phyloP scores from a whole-genome alignment of 441 rosid species.

The Kokia cookei region DNA sequence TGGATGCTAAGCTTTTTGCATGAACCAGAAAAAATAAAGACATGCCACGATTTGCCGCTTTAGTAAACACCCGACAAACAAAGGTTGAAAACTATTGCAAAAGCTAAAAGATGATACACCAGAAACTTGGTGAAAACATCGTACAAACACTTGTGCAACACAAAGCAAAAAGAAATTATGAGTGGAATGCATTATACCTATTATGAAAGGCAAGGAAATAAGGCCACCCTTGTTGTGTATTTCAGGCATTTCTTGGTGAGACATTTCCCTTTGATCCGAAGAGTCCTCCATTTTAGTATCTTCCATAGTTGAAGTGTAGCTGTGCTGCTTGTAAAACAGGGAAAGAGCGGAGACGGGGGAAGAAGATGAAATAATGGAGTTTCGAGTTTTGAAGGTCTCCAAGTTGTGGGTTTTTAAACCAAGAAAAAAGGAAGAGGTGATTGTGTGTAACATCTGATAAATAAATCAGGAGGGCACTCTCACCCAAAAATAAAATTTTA shows the following conservation, averaged over 20 bases:
- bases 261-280: conserved; percentile 26
- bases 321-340: background rate
- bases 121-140: background rate
- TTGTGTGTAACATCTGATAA: conserved; percentile 16
- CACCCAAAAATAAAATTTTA: background rate
- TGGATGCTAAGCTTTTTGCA: no score
- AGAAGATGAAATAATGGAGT: conserved; percentile 8
- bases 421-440: conserved; percentile 6
- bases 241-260: conserved; percentile 10
- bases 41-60: background rate
- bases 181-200: conserved; percentile 36
- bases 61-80: background rate
- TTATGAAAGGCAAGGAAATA: conserved; percentile 79
- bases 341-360: background rate
- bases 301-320: conserved; percentile 18
- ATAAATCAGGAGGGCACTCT: conserved; percentile 1
- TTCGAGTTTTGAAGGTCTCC: conserved; percentile 11
- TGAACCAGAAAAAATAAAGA: no score
- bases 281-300: conserved; percentile 30
- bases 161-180: background rate
- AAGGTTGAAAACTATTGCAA: background rate
- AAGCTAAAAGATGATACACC: background rate
- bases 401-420: conserved; percentile 10
- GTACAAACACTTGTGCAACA: background rate
- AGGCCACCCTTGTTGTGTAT: conserved; percentile 62